Base-by-base conservation (phyloP, 495 filamentous ascomycete genomes). In the Achaetomiella virescens region DNA sequence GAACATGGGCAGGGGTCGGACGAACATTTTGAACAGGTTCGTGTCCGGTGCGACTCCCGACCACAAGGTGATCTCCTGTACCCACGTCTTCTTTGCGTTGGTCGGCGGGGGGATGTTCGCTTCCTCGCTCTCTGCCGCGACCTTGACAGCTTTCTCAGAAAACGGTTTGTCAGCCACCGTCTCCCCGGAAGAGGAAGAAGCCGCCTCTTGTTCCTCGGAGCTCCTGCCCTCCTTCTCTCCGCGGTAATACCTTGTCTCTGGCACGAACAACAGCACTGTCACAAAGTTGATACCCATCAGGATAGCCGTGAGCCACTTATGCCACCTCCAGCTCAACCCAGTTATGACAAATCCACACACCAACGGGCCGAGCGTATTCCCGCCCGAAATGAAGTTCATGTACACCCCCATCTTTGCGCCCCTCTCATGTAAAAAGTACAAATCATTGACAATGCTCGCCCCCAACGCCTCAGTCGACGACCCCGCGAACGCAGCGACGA, bases 401-500 rank as follows among this genome's bases (percentile, higher is more conserved):
- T 68, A 75, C 36, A 73, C 25, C 22, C 73, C 70, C 63, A 73
- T 72, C 57, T 64, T 68, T 44, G 66, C 54, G 17, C 73, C 74
- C 12, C 72, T 59, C 57, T 77, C 69, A 44, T 75, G 72, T 22
- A 72, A 58, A 42, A 73, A 75, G 54, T 70, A 77, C 41, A 77
- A 45, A 47, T 77, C 74, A 41, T 69, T 67, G 27, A 74, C 71
- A 11, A 68, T 70, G 31, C 70, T 71, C 18, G 65, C 68, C 2
- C 72, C 74, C 12, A 72, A 47, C 6, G 66, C 72, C 47, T 69
- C 63, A 5, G 67, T 69, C 22, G 71, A 70, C 6, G 63, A 64
- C 0, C 65, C 69, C 3, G 67, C 67, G 45, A 75, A 73, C 24
- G 70, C 71, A n/a, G 61, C 70, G 36, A 75, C 33, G 20, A 70